phyloP scores from a whole-genome alignment of 2,329 filamentous ascomycete genomes.

The Phyllosticta capitalensis region DNA sequence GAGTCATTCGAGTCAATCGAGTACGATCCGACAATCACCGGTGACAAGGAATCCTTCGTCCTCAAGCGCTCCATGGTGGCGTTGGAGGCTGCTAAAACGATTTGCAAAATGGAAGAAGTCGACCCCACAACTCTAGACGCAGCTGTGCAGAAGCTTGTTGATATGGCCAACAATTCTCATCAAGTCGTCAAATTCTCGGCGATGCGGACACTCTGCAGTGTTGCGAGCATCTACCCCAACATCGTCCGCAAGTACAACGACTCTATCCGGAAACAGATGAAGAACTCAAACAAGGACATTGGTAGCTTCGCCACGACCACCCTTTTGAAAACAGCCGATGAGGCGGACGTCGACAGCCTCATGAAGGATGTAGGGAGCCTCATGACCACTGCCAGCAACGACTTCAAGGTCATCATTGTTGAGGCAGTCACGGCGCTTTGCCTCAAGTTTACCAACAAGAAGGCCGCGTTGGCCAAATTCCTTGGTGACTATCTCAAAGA shows the following conservation, averaged over 20 bases:
- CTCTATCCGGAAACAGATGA: slow-evolving; percentile 93
- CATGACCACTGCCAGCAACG: slow-evolving; percentile 98
- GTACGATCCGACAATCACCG: background rate
- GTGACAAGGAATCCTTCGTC: background rate
- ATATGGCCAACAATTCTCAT: slow-evolving; percentile 91
- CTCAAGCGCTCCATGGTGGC: slow-evolving; percentile 94
- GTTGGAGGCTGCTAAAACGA: slow-evolving; percentile 96
- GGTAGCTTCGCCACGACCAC: slow-evolving; percentile 98
- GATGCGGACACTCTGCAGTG: slow-evolving; percentile 90
- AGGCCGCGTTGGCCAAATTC: slow-evolving; percentile 95
- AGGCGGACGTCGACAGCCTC: slow-evolving; percentile 88
- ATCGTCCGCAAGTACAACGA: slow-evolving; percentile 91
- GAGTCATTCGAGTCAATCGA: slow-evolving; percentile 32
- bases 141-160: slow-evolving; percentile 87
- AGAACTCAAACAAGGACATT: slow-evolving; percentile 93
- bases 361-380: slow-evolving; percentile 99
- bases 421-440: slow-evolving; percentile 95
- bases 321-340: slow-evolving; percentile 94
- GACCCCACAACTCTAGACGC: slow-evolving; percentile 85
- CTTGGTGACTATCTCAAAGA: slow-evolving; percentile 93
- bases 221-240: slow-evolving; percentile 91
- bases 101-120: slow-evolving; percentile 88
- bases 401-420: slow-evolving; percentile 99
- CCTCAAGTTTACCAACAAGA: slow-evolving; percentile 95
- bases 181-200: slow-evolving; percentile 97